Percentiles rank a stretch among this genome's conserved stretches.
Evolutionary conservation across 1,139 yeast genomes (phyloP).

Genomic region (Pichia terricola): DNA sequence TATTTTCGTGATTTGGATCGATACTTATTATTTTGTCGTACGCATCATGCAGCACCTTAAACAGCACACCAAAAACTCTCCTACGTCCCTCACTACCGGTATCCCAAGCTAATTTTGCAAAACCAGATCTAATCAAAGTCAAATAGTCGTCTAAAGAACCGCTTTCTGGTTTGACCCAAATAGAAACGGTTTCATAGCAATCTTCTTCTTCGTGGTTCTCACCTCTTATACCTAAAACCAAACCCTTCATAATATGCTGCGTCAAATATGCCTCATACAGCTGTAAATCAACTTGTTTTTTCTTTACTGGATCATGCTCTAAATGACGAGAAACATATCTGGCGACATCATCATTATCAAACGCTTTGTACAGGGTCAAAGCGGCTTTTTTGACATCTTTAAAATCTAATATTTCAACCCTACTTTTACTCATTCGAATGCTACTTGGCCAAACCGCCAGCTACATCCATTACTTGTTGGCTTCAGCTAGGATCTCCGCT

Average conservation of each 20-base stretch:
- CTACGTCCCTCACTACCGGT: conserved; percentile 44
- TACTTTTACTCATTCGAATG: conserved; percentile 9
- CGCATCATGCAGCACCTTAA: conserved; percentile 47
- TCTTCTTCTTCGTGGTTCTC: conserved; percentile 25
- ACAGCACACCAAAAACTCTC: conserved; percentile 46
- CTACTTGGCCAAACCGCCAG: no score
- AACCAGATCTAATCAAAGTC: conserved; percentile 49
- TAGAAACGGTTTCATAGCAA: conserved; percentile 51
- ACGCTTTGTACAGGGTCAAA: conserved; percentile 40
- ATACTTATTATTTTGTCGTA: conserved; percentile 23
- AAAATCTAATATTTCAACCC: conserved; percentile 27
- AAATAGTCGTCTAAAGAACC: conserved; percentile 37
- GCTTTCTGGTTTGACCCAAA: conserved; percentile 52
- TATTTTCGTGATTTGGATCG: conserved; percentile 27
- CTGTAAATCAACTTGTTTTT: conserved; percentile 34
- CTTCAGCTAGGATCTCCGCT: no score
- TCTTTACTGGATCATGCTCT: conserved; percentile 28
- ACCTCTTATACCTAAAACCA: conserved; percentile 38
- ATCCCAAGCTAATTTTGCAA: conserved; percentile 42
- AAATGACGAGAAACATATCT: conserved; percentile 37
- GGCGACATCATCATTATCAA: conserved; percentile 44
- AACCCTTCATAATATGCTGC: conserved; percentile 49
- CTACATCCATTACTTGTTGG: no score
- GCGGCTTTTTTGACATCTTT: conserved; percentile 49
- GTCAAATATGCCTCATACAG: conserved; percentile 49